A percentile compares a stretch with the other conserved stretches of the same genome.
Conservation (phyloP, 2,329 filamentous ascomycete species). For the Sclerotinia trifoliorum region DNA sequence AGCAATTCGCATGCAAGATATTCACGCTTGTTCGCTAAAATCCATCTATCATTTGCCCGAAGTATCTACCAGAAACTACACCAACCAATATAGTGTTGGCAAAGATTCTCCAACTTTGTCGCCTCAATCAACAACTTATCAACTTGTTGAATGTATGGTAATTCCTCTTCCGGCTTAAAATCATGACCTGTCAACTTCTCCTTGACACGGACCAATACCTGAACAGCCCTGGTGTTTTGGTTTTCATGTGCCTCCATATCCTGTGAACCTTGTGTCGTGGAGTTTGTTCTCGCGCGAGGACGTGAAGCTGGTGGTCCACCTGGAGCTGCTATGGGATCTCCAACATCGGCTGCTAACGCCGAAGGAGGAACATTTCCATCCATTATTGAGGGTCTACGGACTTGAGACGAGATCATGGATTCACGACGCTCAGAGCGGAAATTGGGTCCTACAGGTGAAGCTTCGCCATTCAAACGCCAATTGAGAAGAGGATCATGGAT, state of each 20-base stretch:
- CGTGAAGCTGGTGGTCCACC: constrained; percentile 51
- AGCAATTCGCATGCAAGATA: not conserved
- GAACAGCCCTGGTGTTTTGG: constrained; percentile 88
- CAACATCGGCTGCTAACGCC: constrained; percentile 50
- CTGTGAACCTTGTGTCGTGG: constrained; percentile 46
- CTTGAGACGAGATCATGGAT: constrained; percentile 48
- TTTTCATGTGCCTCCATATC: constrained; percentile 62
- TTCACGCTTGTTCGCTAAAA: not conserved
- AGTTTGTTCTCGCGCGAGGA: constrained; percentile 59
- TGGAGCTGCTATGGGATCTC: constrained; percentile 38
- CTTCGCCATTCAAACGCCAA: constrained; percentile 76
- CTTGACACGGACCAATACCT: constrained; percentile 86
- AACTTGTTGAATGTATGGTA: constrained; percentile 83
- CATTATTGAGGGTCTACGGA: constrained; percentile 67
- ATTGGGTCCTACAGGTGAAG: constrained; percentile 62
- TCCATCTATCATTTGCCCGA: not conserved
- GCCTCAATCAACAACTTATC: constrained; percentile 93
- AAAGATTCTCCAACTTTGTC: constrained; percentile 94
- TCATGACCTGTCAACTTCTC: constrained; percentile 95
- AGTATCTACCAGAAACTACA: constrained; percentile 84
- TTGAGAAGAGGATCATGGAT: constrained; percentile 99
- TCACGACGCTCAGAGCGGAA: constrained; percentile 62
- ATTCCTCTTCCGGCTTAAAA: constrained; percentile 82
- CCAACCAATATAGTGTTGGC: constrained; percentile 99
- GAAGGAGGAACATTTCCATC: constrained; percentile 61